Conservation (phyloP, 179 eudicot genomes). For the Patellifolia procumbens region DNA sequence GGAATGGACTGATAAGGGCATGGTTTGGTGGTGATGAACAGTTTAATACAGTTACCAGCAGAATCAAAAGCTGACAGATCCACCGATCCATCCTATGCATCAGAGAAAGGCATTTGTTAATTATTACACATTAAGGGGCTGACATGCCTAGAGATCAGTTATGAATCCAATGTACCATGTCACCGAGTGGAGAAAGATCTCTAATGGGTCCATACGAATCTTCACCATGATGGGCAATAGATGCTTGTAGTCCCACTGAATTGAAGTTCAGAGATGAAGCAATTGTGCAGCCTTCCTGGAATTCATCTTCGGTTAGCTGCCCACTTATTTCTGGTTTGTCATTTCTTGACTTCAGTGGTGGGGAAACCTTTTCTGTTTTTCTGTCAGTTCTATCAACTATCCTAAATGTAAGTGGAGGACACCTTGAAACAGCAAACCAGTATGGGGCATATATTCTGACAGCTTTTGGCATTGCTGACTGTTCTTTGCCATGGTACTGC, state of each 20-base stretch:
- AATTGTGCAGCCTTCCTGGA: slow-evolving; percentile 80
- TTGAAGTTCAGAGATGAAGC: slow-evolving; percentile 89
- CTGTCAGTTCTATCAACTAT: slow-evolving; percentile 47
- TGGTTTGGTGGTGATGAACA: slow-evolving; percentile 85
- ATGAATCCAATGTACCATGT: slow-evolving; percentile 64
- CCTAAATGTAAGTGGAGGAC: slow-evolving; percentile 79
- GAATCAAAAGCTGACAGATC: slow-evolving; percentile 76
- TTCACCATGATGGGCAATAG: slow-evolving; percentile 51
- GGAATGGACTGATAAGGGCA: slow-evolving; percentile 89
- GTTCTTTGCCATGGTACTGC: slow-evolving; percentile 63
- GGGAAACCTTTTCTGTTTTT: slow-evolving; percentile 45
- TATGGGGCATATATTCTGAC: slow-evolving; percentile 81
- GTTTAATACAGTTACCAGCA: slow-evolving; percentile 73
- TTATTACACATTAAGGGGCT: neutral
- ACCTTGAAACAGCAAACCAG: slow-evolving; percentile 81
- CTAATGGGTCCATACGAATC: slow-evolving; percentile 67
- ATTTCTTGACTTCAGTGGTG: slow-evolving; percentile 53
- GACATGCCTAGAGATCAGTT: neutral
- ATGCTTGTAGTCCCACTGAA: slow-evolving; percentile 62
- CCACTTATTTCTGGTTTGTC: slow-evolving; percentile 51
- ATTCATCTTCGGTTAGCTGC: slow-evolving; percentile 86
- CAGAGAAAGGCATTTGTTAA: slow-evolving; percentile 9
- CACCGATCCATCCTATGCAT: slow-evolving; percentile 81
- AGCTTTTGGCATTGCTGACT: slow-evolving; percentile 55
- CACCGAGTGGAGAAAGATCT: slow-evolving; percentile 88